Conservation (phyloP, 768 basidiomycete species). For the Boletus subcaerulescens region DNA sequence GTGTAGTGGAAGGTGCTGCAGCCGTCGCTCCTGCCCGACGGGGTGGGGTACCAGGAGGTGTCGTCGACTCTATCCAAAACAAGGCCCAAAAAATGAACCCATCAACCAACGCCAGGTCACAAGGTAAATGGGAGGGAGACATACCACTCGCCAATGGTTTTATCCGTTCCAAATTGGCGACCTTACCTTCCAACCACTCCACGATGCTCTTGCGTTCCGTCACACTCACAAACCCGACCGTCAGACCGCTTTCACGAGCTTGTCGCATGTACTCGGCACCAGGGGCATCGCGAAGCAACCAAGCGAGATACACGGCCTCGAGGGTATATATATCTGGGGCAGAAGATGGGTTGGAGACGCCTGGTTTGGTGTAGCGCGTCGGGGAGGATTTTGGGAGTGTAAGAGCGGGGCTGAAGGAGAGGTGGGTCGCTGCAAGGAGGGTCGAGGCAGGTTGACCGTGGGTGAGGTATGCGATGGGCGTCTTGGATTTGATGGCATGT, state of each 20-base stretch:
- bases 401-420: conserved; percentile 52
- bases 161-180: conserved; percentile 26
- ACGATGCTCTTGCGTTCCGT: conserved; percentile 84
- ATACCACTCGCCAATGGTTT: conserved; percentile 21
- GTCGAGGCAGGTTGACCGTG: conserved; percentile 39
- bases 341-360: conserved; percentile 31
- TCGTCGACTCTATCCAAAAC: background rate
- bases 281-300: conserved; percentile 67
- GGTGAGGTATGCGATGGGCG: conserved; percentile 45
- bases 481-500: conserved; percentile 57
- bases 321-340: conserved; percentile 65
- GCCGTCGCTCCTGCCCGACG: conserved; percentile 24
- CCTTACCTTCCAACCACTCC: conserved; percentile 76
- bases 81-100: background rate
- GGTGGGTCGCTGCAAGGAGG: conserved; percentile 58
- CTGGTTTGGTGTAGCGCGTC: conserved; percentile 77
- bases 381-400: conserved; percentile 68
- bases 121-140: background rate
- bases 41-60: background rate
- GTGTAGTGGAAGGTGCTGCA: conserved; percentile 19
- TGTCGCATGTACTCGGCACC: conserved; percentile 89
- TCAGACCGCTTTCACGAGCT: conserved; percentile 69
- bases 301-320: conserved; percentile 83
- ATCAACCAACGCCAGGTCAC: background rate
- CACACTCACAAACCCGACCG: conserved; percentile 76